A percentile compares a stretch with the other conserved stretches of the same genome.
Evolutionary conservation across 805 yeast species (phyloP).

Genomic region (Starmerella tilneyi): DNA sequence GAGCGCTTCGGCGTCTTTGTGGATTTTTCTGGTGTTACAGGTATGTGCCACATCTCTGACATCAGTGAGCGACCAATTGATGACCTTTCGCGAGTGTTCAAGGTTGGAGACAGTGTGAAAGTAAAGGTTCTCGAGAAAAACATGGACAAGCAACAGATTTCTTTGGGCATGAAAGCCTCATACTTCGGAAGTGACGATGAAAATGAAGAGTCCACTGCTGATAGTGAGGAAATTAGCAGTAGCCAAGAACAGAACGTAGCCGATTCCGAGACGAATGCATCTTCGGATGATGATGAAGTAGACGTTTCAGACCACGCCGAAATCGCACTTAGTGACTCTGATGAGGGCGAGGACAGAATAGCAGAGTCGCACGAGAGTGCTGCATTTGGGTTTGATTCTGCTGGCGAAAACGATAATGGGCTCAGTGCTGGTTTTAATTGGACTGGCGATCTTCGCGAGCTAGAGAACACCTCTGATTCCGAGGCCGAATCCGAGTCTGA

Average conservation of each 20-base stretch:
- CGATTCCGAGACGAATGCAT: background rate
- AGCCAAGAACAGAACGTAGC: slow-evolving; percentile 21
- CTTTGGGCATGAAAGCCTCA: slow-evolving; percentile 92
- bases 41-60: slow-evolving; percentile 78
- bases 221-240: slow-evolving; percentile 23
- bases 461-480: slow-evolving; percentile 30
- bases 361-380: slow-evolving; percentile 14
- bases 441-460: slow-evolving; percentile 67
- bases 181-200: slow-evolving; percentile 45
- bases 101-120: slow-evolving; percentile 83
- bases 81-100: slow-evolving; percentile 56
- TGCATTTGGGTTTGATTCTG: slow-evolving; percentile 39
- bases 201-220: slow-evolving; percentile 25
- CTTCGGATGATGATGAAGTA: slow-evolving; percentile 12
- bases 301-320: too few relatives aligned
- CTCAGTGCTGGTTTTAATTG: slow-evolving; percentile 86
- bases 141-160: slow-evolving; percentile 56
- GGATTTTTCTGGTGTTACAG: slow-evolving; percentile 66
- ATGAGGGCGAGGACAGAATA: slow-evolving; percentile 28
- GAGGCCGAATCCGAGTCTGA: slow-evolving; percentile 45
- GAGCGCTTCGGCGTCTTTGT: slow-evolving; percentile 90
- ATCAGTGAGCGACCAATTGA: slow-evolving; percentile 53
- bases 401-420: slow-evolving; percentile 38
- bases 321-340: slow-evolving; percentile 17
- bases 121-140: slow-evolving; percentile 64